Evolutionary conservation across 2,329 filamentous ascomycete genomes (phyloP).

Genomic region (Daldinia sp.): DNA sequence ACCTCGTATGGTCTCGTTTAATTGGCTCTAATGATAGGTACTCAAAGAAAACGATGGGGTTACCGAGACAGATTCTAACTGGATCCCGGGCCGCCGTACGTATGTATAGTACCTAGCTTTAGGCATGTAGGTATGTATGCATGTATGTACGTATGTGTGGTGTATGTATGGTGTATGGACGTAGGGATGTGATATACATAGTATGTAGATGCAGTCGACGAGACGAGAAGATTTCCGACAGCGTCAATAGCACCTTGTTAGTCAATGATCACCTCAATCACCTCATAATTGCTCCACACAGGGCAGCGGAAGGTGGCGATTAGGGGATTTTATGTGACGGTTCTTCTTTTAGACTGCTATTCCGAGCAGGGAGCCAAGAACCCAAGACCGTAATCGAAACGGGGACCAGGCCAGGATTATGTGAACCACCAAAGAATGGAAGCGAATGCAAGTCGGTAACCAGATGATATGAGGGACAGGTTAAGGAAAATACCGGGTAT

Average conservation of each 20-base stretch:
- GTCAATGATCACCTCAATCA: constrained; percentile 43
- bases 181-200: constrained; percentile 10
- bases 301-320: constrained; percentile 34
- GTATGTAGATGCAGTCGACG: constrained; percentile 27
- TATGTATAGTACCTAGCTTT: constrained; percentile 6
- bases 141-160: neutral
- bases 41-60: constrained; percentile 5
- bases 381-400: constrained; percentile 27
- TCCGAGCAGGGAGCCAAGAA: constrained; percentile 30
- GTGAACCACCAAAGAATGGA: constrained; percentile 23
- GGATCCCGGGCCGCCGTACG: constrained; percentile 26
- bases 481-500: constrained; percentile 23
- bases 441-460: neutral
- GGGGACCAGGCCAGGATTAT: constrained; percentile 25
- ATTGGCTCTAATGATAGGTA: constrained; percentile 21
- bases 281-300: constrained; percentile 41
- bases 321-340: constrained; percentile 28
- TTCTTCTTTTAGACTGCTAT: constrained; percentile 11
- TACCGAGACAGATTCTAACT: constrained; percentile 19
- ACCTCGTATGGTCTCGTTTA: constrained; percentile 9
- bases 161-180: neutral
- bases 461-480: constrained; percentile 7
- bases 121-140: too few species aligned
- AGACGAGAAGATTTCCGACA: constrained; percentile 29
- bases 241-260: constrained; percentile 41